phyloP scores from a whole-genome alignment of 305 asterid genomes.

The Fraxinus baroniana region DNA sequence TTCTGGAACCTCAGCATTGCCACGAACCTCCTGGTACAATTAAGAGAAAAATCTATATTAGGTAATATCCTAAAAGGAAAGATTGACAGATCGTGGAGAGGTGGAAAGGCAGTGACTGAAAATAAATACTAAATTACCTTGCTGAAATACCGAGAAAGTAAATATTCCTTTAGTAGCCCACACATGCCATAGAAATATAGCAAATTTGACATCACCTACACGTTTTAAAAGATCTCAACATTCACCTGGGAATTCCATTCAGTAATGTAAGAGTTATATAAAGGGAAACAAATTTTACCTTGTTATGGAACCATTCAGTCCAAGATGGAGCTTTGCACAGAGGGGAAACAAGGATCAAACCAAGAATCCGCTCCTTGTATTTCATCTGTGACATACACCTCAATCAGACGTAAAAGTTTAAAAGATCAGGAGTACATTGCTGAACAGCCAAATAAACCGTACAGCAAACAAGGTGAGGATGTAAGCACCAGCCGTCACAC shows the following conservation, averaged over 20 bases:
- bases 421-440: conserved; percentile 5
- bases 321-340: conserved; percentile 83
- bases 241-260: conserved; percentile 10
- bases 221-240: conserved; percentile 2
- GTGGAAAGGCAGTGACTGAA: background rate
- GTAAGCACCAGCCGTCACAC: conserved; percentile 89
- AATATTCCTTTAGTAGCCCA: conserved; percentile 66
- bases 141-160: conserved; percentile 75
- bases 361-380: conserved; percentile 75
- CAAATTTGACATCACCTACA: conserved; percentile 79
- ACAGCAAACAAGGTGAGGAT: conserved; percentile 76
- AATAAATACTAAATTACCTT: conserved; percentile 46
- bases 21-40: conserved; percentile 72
- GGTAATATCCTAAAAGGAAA: background rate
- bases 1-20: conserved; percentile 60
- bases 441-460: conserved; percentile 31
- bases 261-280: background rate
- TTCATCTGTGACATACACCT: conserved; percentile 53
- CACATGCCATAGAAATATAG: conserved; percentile 80
- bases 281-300: conserved; percentile 42
- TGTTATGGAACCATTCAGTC: conserved; percentile 84
- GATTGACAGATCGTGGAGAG: background rate
- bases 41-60: conserved; percentile 18
- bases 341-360: conserved; percentile 86
- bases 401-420: conserved; percentile 13